phyloP scores from a whole-genome alignment of 768 basidiomycete species.

The Phylloporus rhodoxanthus region DNA sequence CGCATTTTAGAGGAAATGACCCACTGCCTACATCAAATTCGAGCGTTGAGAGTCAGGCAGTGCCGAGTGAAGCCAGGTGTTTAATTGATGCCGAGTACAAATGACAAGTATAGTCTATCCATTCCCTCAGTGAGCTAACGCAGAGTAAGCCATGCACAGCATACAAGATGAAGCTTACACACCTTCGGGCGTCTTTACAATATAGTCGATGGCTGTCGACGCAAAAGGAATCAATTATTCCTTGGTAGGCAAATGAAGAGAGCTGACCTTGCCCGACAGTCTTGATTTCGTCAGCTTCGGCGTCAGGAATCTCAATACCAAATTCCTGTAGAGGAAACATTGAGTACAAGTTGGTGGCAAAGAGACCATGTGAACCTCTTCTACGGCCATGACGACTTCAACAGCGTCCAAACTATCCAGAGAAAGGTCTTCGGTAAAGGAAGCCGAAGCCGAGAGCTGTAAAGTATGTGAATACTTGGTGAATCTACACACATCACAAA shows the following conservation, averaged over 20 bases:
- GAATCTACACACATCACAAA: background rate
- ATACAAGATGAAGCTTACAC: conserved; percentile 15
- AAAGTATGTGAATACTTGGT: conserved; percentile 21
- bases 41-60: background rate
- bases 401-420: conserved; percentile 92
- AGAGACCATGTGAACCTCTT: conserved; percentile 54
- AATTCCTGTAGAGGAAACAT: conserved; percentile 63
- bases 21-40: conserved; percentile 1
- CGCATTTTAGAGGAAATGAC: conserved; percentile 7
- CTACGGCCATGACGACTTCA: conserved; percentile 98
- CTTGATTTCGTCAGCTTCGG: conserved; percentile 90
- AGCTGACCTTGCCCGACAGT: conserved; percentile 83
- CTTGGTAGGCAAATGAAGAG: background rate
- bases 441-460: conserved; percentile 60
- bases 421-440: conserved; percentile 51
- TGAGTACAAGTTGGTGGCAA: conserved; percentile 2
- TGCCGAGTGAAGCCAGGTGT: conserved; percentile 3
- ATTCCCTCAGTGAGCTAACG: conserved; percentile 42
- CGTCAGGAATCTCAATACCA: conserved; percentile 94
- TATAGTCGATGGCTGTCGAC: conserved; percentile 82
- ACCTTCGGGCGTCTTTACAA: conserved; percentile 91
- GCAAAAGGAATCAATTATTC: conserved; percentile 7
- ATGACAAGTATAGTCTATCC: conserved; percentile 8
- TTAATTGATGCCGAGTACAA: conserved; percentile 20
- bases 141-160: conserved; percentile 10